Base-by-base conservation (phyloP, 2,329 filamentous ascomycete species). In the Bimuria novae-zelandiae region DNA sequence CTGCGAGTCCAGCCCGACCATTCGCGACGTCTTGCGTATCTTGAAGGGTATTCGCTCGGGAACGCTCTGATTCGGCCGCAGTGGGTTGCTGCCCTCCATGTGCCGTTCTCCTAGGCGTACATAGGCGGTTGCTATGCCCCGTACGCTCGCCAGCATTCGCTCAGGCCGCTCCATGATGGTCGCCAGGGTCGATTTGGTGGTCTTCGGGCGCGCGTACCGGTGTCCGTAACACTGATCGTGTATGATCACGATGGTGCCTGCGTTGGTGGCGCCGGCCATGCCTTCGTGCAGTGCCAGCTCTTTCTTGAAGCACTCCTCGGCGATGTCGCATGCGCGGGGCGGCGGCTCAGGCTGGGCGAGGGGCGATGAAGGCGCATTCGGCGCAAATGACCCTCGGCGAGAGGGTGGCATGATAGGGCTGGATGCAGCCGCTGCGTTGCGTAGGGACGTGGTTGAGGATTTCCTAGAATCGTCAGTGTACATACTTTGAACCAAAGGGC, bases 201-300 rank as follows among this genome's bases (percentile, higher is more conserved):
- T 88, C 63, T 89, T 87, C 3, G 91, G 91, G 39, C 94, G 84
- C 10, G 92, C 90, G 73, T 87, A 99, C 19, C 92, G 87, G 76
- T 99, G 94, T 21, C 93, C 92, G 71, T 97, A 99, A 75, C 93
- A 96, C 48, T 89, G 87, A 76, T 99, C 94, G 65, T 97, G 92
- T 1, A 99, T 78, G 25, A 99, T 82, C 41, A 97, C 92, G 4
- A 95, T 76, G 0, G 91, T 91, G 55, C 92, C 79, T 3, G 81
- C 71, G 10, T 64, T 63, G 8, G 64, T 66, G n/a, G 65, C 55
- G 2, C 69, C 71, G 4, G 60, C 67, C 23, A 63, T 39, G 27
- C 77, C 75, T 52, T 87, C 82, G 64, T 90, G 87, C 6, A 80
- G 73, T 14, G 83, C 64, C 27, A 95, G 73, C 69, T 96, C 90